phyloP scores from a whole-genome alignment of 345 rosid species.

The Gynandropsis gynandra region DNA sequence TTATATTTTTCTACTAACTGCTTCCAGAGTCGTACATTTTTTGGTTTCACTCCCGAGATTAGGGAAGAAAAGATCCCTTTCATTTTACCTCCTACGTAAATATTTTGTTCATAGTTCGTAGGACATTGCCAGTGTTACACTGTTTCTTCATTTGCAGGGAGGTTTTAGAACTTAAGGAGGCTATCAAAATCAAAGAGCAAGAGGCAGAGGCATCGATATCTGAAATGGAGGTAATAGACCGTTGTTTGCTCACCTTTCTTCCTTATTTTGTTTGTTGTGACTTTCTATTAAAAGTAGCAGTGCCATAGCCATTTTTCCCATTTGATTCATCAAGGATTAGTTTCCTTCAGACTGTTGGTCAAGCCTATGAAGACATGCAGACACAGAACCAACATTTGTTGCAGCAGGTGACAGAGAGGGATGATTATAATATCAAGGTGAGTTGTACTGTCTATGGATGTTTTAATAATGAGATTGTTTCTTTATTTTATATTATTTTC shows the following conservation, averaged over 20 bases:
- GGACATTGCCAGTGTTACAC: constrained; percentile 4
- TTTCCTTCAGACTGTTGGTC: constrained; percentile 71
- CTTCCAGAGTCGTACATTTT: constrained; percentile 9
- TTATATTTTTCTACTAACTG: constrained; percentile 6
- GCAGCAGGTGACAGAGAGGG: constrained; percentile 84
- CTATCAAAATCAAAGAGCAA: constrained; percentile 66
- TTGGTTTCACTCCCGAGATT: neutral
- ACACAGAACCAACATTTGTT: constrained; percentile 79
- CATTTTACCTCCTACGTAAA: neutral
- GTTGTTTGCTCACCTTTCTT: constrained; percentile 11
- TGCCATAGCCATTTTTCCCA: constrained; percentile 7
- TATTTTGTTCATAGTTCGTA: neutral
- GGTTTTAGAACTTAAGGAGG: constrained; percentile 68
- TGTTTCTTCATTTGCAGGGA: constrained; percentile 43
- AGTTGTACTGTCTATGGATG: constrained; percentile 11
- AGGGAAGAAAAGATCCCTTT: neutral
- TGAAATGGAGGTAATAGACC: constrained; percentile 69
- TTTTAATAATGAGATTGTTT: neutral
- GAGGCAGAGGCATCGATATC: constrained; percentile 85
- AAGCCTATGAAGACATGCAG: constrained; percentile 97
- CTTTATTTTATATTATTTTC: constrained; percentile 5
- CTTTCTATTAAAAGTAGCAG: neutral
- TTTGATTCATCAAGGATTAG: constrained; percentile 9
- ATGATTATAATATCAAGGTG: constrained; percentile 91
- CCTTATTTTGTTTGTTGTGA: constrained; percentile 14